Conservation (phyloP, 2,329 filamentous ascomycete species). For the Lizonia empirigonia region DNA sequence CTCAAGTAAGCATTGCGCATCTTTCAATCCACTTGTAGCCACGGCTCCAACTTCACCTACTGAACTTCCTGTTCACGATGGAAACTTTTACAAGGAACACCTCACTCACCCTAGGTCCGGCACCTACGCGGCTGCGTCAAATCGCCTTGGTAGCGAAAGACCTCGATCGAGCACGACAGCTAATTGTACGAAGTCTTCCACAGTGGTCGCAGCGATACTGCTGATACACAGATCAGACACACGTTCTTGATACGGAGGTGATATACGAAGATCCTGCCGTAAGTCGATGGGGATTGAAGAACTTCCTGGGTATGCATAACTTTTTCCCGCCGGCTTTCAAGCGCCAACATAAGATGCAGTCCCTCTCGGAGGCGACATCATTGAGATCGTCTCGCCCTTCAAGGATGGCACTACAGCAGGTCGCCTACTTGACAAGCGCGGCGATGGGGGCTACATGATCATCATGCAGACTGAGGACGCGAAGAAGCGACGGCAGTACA, state of each 20-base stretch:
- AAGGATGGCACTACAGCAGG: slow-evolving; percentile 49
- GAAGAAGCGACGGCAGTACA: slow-evolving; percentile 42
- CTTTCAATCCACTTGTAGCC: too few relatives aligned
- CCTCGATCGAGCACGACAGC: slow-evolving; percentile 31
- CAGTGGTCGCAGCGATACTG: not conserved
- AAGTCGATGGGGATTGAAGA: slow-evolving; percentile 49
- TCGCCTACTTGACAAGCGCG: slow-evolving; percentile 50
- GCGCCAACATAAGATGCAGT: slow-evolving; percentile 31
- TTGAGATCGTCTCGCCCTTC: slow-evolving; percentile 52
- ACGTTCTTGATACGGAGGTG: slow-evolving; percentile 49
- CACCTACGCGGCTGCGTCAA: slow-evolving; percentile 44
- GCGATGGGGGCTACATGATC: slow-evolving; percentile 56
- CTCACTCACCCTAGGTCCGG: slow-evolving; percentile 1
- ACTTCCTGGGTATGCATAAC: slow-evolving; percentile 44
- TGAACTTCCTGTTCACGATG: not conserved
- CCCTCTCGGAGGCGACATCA: slow-evolving; percentile 52
- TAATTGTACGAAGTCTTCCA: slow-evolving; percentile 28
- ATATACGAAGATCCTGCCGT: slow-evolving; percentile 49
- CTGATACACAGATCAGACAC: slow-evolving; percentile 34
- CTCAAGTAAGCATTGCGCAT: not conserved
- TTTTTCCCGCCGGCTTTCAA: not conserved
- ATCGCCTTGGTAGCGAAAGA: slow-evolving; percentile 43
- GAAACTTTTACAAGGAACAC: not conserved
- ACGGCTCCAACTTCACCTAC: not conserved
- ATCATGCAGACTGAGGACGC: slow-evolving; percentile 56